Base-by-base conservation (phyloP, 2,329 filamentous ascomycete species). In the Aaosphaeria pasadenensis region DNA sequence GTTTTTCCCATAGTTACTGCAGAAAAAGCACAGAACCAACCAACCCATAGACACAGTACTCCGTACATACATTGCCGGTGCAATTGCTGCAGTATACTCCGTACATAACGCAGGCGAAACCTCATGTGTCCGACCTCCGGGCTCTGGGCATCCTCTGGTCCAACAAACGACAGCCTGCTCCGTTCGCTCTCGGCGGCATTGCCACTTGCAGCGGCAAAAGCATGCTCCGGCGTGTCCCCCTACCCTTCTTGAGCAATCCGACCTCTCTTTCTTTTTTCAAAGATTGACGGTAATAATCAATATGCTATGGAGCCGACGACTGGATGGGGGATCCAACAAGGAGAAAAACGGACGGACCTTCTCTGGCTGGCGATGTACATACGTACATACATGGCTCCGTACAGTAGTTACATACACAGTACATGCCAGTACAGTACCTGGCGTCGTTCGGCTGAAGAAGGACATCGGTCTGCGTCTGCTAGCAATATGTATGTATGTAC, bases 401-500 rank as follows among this genome's bases (percentile, higher is more conserved):
- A 24, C 17, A 24, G 17, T 24, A 24, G 17, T 24, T 24, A 24
- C 17, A 24, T 24, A 24, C 17, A 24, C 17, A 24, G 17, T 24
- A 24, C 17, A 24, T 24, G 17, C 17, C 17, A 24, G 17, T 24
- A 24, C 17, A 24, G 17, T 24, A 66, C 62, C 62, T 66, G 57
- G 51, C 48, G 55, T 60, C 17, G 17, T 24, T 24, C 65, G 65
- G 63, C 61, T 66, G 58, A 66, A 66, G 55, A 66, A 24, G 52
- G 51, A 58, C 61, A 57, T 62, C 17, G 57, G 60, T 57, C 60
- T 57, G 56, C 55, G 46, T 58, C 57, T 62, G 57, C 59, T 54
- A 62, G 56, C 58, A 58, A 54, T 56, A 24, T 24, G 17, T 24
- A 24, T 24, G 17, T 24, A 24, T 24, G 17, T 24, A 51, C 57